Percentiles rank a stretch among this genome's conserved stretches.
phyloP scores from a whole-genome alignment of 768 basidiomycete genomes.

The Mycena polygramma region DNA sequence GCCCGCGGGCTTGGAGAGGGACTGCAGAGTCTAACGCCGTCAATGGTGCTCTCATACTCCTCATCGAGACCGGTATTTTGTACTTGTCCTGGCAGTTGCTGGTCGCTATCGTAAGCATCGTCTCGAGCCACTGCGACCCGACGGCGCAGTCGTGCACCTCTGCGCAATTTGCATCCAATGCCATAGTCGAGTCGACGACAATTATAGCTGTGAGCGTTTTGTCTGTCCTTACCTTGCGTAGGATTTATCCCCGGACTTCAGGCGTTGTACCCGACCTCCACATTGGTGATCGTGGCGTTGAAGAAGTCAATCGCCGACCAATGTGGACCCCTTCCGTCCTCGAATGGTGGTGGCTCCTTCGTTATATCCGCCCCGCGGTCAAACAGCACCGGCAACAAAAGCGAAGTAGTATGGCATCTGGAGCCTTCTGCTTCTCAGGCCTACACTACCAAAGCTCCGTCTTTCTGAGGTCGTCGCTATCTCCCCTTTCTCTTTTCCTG shows the following conservation, averaged over 20 bases:
- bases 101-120: conserved; percentile 9
- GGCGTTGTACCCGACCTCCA: conserved; percentile 27
- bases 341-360: no score
- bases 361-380: no score
- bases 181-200: conserved; percentile 23
- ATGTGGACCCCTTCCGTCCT: conserved; percentile 10
- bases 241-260: conserved; percentile 5
- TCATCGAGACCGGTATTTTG: conserved; percentile 24
- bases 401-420: no score
- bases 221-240: background rate
- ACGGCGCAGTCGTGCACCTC: conserved; percentile 3
- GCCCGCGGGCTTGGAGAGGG: conserved; percentile 9
- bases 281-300: conserved; percentile 24
- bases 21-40: conserved; percentile 13
- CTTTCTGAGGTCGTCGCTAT: no score
- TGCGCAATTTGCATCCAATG: conserved; percentile 20
- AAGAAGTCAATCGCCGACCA: conserved; percentile 29
- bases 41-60: conserved; percentile 15
- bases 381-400: no score
- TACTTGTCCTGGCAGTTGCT: conserved; percentile 27
- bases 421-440: no score
- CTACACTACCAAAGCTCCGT: no score
- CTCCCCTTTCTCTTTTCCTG: no score
- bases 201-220: conserved; percentile 15
- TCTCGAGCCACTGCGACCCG: conserved; percentile 19